Evolutionary conservation across 164 flowering plant genomes (phyloP).

Genomic region (Piper betle): DNA sequence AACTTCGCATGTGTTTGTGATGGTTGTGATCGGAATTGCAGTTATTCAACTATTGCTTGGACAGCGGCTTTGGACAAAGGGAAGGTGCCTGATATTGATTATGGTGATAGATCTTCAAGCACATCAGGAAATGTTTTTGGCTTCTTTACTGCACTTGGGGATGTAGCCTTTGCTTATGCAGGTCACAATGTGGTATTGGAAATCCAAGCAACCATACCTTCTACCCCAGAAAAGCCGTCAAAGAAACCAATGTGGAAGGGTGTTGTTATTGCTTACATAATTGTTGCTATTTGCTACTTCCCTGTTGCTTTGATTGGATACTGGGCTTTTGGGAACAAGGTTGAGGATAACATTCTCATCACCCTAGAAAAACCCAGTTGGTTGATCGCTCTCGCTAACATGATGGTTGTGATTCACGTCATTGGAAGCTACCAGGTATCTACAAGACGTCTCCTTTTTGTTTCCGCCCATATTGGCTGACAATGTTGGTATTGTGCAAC

Average conservation of each 20-base stretch:
- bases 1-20: neutral
- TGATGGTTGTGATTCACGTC: constrained; percentile 47
- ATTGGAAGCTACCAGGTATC: constrained; percentile 57
- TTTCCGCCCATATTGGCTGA: neutral
- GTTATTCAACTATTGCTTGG: constrained; percentile 58
- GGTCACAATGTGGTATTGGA: constrained; percentile 70
- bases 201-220: constrained; percentile 65
- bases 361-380: constrained; percentile 40
- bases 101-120: constrained; percentile 18
- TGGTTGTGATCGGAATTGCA: constrained; percentile 6
- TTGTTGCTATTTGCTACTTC: constrained; percentile 42
- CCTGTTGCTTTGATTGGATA: constrained; percentile 50
- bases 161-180: constrained; percentile 62
- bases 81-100: constrained; percentile 27
- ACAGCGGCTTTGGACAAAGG: constrained; percentile 30
- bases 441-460: neutral
- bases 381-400: constrained; percentile 48
- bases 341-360: constrained; percentile 44
- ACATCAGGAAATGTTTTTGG: constrained; percentile 22
- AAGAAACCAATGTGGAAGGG: constrained; percentile 66
- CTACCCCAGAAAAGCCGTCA: constrained; percentile 51
- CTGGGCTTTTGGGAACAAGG: constrained; percentile 34
- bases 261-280: constrained; percentile 30
- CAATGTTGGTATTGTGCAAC: neutral
- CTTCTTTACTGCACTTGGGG: constrained; percentile 45